Evolutionary conservation across 768 basidiomycete species (phyloP), one percentile per base, ranked within the genome.

Genomic region (Lactarius deliciosus): DNA sequence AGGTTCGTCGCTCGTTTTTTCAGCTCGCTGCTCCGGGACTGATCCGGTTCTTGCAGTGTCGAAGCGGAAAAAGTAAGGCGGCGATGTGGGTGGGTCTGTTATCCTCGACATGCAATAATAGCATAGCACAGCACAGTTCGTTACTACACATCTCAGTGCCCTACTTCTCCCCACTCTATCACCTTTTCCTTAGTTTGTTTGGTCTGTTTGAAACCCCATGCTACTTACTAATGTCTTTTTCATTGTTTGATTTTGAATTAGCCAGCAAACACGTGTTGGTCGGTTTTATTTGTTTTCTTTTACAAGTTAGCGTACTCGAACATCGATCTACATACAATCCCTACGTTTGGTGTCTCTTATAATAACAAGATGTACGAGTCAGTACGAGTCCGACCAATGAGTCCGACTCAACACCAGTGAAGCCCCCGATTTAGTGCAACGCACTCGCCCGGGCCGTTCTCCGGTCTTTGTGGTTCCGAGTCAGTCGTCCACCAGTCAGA

Each of bases 51-150:
- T 13, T 57, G 36, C 61, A 80, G 79, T 70, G 22, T 70, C 73
- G 47, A 80, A 80, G 70, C 79, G 79, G 70, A 80, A 77, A 74
- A 80, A 78, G 69, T 80, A 74, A n/a, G 25, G 25, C 50, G 66
- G 38, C 60, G 11, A 53, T 47, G 25, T 30, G 41, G 34, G 36
- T 41, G 43, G 55, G 36, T 38, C 36, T 13, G 8, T 50, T n/a
- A 28, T 25, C 45, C 40, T 50, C n/a, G 41, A 41, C 45, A 47
- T 22, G 41, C 41, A 41, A 15, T 15, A 40, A 13, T 18, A 41
- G 41, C 16, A 41, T 4, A 41, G 41, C 16, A 41, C 41, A 41
- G 41, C 16, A 41, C n/a, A 53, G 50, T 6, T 53, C 22, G 22
- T 53, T 15, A 53, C 50, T 53, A 25, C 50, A 53, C 50, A 11